Evolutionary conservation across 139 green algal genomes (phyloP), one percentile per base, ranked within the genome.

Genomic region (Mychonastes homosphaera): DNA sequence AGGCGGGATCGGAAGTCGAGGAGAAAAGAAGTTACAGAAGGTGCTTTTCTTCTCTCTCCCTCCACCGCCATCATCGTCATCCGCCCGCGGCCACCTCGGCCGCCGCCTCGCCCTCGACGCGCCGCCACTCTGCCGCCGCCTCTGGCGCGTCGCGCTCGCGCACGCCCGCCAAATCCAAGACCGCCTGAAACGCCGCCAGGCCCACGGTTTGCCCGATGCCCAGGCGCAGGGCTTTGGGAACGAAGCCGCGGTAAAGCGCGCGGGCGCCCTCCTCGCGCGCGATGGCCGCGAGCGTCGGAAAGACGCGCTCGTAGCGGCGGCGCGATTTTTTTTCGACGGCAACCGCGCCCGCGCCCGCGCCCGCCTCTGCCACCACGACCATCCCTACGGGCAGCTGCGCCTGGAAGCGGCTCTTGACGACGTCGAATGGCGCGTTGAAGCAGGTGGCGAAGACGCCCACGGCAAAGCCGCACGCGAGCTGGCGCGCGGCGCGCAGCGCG

Each of bases 391-490:
- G 69, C 30, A 76, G 45, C 56, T 76, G 69, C 28, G 40, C 61
- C 45, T 70, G 63, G 58, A 66, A 66, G 27, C 58, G 40, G 49
- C 59, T 67, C 27, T 67, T 67, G 2, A 67, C 60, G 10, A 67
- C 60, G 33, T 67, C 68, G 59, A 82, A 82, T 0, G 75, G 75
- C 2, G 68, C 67, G 40, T 82, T 82, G 60, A 78, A 76, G 53
- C 70, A 77, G 12, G 75, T 82, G 0, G 67, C 67, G 6, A 41
- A 15, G 9, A 82, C 46, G 6, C 70, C 75, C 18, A 82, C 50
- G 0, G 19, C 52, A 2, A 53, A 64, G 18, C 74, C 74, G 21
- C 75, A 47, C 29, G 53, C 48, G 21, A 64, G 30, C 57, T 64
- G 57, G 9, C 57, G 44, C 43, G n/a, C 24, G 18, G 56, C 65